Evolutionary conservation across 228 moss, liverwort and hornwort species (phyloP).

Genomic region (Sphagnum magellanicum): DNA sequence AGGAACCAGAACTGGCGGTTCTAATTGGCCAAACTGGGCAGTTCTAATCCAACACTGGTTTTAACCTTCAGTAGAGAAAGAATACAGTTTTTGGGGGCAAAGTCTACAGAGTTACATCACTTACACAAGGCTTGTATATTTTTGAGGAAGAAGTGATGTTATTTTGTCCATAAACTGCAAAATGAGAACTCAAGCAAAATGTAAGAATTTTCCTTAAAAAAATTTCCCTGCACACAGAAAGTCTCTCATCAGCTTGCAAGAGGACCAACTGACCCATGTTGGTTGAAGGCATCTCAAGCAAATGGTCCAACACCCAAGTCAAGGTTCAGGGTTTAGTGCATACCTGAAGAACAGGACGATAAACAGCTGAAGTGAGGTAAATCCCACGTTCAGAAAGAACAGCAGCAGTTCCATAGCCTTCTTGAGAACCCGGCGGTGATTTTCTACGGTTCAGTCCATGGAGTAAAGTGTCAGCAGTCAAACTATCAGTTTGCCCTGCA

Average conservation of each 20-base stretch:
- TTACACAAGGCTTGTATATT: constrained; percentile 67
- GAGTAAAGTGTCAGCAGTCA: constrained; percentile 39
- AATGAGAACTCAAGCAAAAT: neutral
- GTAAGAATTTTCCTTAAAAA: no score
- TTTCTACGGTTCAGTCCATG: constrained; percentile 50
- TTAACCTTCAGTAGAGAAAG: no score
- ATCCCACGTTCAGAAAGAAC: constrained; percentile 83
- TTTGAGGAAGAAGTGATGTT: constrained; percentile 62
- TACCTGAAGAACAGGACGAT: constrained; percentile 93
- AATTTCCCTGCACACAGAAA: no score
- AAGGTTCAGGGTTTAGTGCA: neutral
- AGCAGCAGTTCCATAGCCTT: constrained; percentile 80
- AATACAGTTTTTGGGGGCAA: no score
- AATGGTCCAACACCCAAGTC: constrained; percentile 3
- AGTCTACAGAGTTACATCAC: constrained; percentile 4
- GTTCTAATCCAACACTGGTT: no score
- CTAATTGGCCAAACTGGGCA: no score
- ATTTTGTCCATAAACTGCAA: constrained; percentile 85
- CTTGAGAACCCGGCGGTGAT: constrained; percentile 57
- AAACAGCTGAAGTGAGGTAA: constrained; percentile 83
- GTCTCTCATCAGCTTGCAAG: no score
- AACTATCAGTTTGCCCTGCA: constrained; percentile 32
- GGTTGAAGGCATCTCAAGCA: constrained; percentile 5
- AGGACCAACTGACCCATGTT: no score
- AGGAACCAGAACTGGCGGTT: no score